phyloP scores from a whole-genome alignment of 768 basidiomycete genomes.

The Suillus hirtellus region DNA sequence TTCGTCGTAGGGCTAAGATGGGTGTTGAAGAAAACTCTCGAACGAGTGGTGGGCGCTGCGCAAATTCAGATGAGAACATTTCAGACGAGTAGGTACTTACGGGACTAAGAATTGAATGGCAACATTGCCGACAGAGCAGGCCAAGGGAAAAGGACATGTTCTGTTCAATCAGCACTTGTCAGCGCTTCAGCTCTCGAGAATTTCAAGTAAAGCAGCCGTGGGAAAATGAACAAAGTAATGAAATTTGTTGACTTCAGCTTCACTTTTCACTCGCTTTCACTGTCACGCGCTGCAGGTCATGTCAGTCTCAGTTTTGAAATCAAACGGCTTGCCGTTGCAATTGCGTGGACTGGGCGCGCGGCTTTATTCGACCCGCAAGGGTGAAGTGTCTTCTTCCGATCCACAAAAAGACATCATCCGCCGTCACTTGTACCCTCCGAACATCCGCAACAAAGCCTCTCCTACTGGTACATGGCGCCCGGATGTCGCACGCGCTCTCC shows the following conservation, averaged over 20 bases:
- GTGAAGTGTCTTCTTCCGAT: constrained; percentile 39
- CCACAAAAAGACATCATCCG: constrained; percentile 74
- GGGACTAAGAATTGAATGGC: constrained; percentile 16
- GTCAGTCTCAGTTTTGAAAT: constrained; percentile 43
- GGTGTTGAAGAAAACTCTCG: constrained; percentile 57
- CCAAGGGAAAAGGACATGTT: constrained; percentile 25
- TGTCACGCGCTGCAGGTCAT: neutral
- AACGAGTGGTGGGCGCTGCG: constrained; percentile 10
- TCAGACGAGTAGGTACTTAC: constrained; percentile 21
- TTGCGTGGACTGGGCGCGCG: constrained; percentile 34
- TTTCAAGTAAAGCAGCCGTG: constrained; percentile 22
- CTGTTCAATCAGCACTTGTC: constrained; percentile 7
- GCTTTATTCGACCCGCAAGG: constrained; percentile 37
- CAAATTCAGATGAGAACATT: neutral
- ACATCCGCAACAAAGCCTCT: constrained; percentile 65
- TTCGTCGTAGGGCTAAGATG: constrained; percentile 44
- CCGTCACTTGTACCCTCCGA: constrained; percentile 77
- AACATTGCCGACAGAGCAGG: constrained; percentile 28
- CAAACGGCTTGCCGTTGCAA: constrained; percentile 33
- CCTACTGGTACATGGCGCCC: constrained; percentile 86
- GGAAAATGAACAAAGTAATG: constrained; percentile 16
- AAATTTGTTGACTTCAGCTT: neutral
- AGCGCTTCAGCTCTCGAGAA: neutral
- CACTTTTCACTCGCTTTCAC: neutral
- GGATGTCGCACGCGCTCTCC: constrained; percentile 73